Conservation (phyloP, 495 filamentous ascomycete genomes). For the Talaromyces stipitatus region DNA sequence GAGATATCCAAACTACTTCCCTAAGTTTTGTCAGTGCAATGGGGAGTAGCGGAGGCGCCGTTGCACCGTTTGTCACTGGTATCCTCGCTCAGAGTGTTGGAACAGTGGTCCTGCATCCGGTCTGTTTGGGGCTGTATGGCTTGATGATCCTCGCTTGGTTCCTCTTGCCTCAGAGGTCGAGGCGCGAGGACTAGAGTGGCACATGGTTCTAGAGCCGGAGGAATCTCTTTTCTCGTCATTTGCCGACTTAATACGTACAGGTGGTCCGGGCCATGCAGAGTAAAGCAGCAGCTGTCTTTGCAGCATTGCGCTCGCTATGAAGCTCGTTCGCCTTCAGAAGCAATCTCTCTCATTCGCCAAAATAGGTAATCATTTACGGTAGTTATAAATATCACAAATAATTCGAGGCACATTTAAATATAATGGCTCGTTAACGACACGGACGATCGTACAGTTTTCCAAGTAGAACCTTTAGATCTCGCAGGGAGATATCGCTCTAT, state of each 20-base stretch:
- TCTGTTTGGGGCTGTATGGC: conserved; percentile 58
- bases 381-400: too few species aligned
- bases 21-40: conserved; percentile 65
- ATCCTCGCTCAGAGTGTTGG: conserved; percentile 60
- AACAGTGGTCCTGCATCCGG: conserved; percentile 68
- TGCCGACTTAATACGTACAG: too few species aligned
- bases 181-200: neutral
- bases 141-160: conserved; percentile 63
- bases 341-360: too few species aligned
- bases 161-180: conserved; percentile 14
- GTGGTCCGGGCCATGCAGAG: too few species aligned
- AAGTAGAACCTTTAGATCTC: neutral
- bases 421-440: neutral
- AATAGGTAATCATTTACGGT: too few species aligned
- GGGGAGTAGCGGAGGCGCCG: conserved; percentile 66
- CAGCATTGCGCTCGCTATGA: too few species aligned
- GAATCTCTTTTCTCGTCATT: too few species aligned
- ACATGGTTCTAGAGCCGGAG: too few species aligned
- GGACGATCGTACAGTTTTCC: neutral
- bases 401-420: neutral
- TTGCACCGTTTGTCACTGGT: conserved; percentile 69
- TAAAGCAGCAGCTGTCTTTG: too few species aligned
- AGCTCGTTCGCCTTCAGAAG: too few species aligned
- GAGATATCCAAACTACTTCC: conserved; percentile 55
- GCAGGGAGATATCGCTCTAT: too few species aligned